Evolutionary conservation across 1,139 yeast species (phyloP).

Genomic region (Blastobotrys ciferrii): DNA sequence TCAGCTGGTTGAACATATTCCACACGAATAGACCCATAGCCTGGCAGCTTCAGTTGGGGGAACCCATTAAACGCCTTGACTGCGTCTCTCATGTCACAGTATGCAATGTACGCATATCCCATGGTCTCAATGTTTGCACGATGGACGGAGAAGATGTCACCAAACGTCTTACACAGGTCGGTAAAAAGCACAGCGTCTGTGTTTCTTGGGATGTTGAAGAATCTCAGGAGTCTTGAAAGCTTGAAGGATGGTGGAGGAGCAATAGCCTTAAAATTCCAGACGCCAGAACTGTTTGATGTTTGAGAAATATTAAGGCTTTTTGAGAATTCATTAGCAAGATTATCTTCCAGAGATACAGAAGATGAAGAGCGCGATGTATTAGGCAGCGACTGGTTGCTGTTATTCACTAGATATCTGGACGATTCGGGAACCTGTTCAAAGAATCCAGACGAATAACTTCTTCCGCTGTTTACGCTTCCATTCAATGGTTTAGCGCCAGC

Average conservation of each 20-base stretch:
- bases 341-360: neutral
- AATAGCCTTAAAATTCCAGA: conserved; percentile 1
- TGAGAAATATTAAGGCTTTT: neutral
- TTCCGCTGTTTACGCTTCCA: too few species aligned
- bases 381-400: neutral
- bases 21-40: conserved; percentile 10
- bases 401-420: too few species aligned
- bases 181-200: conserved; percentile 14
- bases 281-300: neutral
- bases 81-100: conserved; percentile 31
- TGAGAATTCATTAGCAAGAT: neutral
- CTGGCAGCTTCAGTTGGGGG: conserved; percentile 10
- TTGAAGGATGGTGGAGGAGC: neutral
- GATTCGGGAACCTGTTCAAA: too few species aligned
- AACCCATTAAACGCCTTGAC: conserved; percentile 25
- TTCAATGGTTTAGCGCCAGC: neutral
- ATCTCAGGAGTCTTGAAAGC: conserved; percentile 13
- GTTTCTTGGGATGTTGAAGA: conserved; percentile 15
- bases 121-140: conserved; percentile 16
- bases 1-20: conserved; percentile 17
- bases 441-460: too few species aligned
- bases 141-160: conserved; percentile 15
- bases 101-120: conserved; percentile 25
- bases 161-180: conserved; percentile 20
- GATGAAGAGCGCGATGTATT: conserved; percentile 1